Base-by-base conservation (phyloP, 2,329 filamentous ascomycete genomes). In the Pezicula radicicola region DNA sequence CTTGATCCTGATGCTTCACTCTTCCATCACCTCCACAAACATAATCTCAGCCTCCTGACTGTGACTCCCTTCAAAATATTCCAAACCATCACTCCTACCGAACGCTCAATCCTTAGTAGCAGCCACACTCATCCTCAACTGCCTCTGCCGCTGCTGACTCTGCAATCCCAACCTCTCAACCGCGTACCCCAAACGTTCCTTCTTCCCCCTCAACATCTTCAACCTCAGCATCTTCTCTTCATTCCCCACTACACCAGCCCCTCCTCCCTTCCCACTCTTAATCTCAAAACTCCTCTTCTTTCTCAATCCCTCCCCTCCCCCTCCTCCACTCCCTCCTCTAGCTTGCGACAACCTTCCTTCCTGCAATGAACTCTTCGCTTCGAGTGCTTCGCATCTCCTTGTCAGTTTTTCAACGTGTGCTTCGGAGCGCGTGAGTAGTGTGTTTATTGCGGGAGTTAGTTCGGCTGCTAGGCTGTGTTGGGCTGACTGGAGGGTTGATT, bases 61-160 rank as follows among this genome's bases (percentile, higher is more conserved):
- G 21, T 16, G 28, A 21, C 12, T 16, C 6, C 15, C n/a, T 10
- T 8, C 19, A 40, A 21, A 40, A 3, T 40, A 3, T 2, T 40
- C 37, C 6, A 8, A 21, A 16, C 3, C n/a, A 16, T 21, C 12
- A 16, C 8, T n/a, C n/a, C 19, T 37, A 6, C 12, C n/a, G 40
- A 41, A 3, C 33, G 35, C 47, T 54, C 50, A 52, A 25, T 45
- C 42, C 42, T 45, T 45, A 9, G 53, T 55, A 50, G 78, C 77
- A 55, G 84, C 84, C 81, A 88, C 85, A 67, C 84, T 88, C 80
- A 85, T 88, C 67, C 85, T 79, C 71, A 89, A 68, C 65, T 89
- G 85, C 60, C 86, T 77, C 69, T 89, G 81, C 66, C 80, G 73
- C 71, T 89, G 86, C 56, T 79, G 81, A 51, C 81, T 82, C 69